Base-by-base conservation (phyloP, 306 rosid genomes). In the Nissolia schottii region DNA sequence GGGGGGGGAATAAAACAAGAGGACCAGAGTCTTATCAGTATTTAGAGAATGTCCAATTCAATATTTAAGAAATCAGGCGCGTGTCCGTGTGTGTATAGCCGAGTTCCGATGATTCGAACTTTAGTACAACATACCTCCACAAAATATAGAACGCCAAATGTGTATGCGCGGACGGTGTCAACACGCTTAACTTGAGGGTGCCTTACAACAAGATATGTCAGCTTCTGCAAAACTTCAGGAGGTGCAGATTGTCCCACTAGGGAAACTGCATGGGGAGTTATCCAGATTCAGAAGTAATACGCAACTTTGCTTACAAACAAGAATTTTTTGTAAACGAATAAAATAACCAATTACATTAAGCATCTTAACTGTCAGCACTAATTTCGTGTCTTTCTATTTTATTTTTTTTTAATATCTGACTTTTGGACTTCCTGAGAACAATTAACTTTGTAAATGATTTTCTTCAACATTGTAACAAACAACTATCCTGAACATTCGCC, bases 131-230 rank as follows among this genome's bases (percentile, higher is more conserved):
- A 68, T 65, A 94, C 97, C 99, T 94, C 99, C 6, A 94, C 99
- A 77, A 94, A 94, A 83, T 91, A 94, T 61, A 94, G 91, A 80
- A 74, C 99, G 0, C 99, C 99, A 64, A 94, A 94, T 64, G 97
- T 94, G 87, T 94, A 94, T 3, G 99, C 99, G 0, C 99, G 97
- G 70, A 94, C 96, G 5, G 99, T 94, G 81, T 94, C 99, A 15
- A 95, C 55, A 0, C 97, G 96, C 73, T 89, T 84, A 71, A 95
- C 81, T 68, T 57, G 32, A 37, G 97, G 99, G 79, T 88, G 85
- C 83, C 80, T 82, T 64, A 89, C 48, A 66, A 71, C 90, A 29
- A 91, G 90, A 82, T 95, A 95, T 28, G 99, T 91, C 31, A 95
- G 74, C 85, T 84, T 91, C 86, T 89, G 92, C 77, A 95, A 66